Evolutionary conservation across 2,329 filamentous ascomycete genomes (phyloP), one percentile per base, ranked within the genome.

Genomic region (Cryphonectria radicalis): DNA sequence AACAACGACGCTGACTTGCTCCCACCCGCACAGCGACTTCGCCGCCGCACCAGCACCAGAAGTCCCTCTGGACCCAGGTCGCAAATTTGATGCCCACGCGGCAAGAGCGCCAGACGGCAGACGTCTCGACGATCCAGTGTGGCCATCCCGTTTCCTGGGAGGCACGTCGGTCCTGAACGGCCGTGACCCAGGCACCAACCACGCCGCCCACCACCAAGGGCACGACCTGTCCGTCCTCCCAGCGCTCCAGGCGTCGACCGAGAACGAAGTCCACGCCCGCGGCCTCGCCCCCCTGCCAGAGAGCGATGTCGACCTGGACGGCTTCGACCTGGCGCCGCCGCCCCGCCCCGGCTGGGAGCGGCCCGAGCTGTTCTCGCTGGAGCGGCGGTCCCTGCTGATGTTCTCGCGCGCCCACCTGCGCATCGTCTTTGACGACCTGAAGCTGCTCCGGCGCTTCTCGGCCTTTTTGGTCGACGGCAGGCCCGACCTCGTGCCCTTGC

Each of bases 341-440:
- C 77, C 79, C 6, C 80, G 82, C 22, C 66, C 70, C 69, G 78
- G 73, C 72, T 77, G 72, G 67, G 76, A 62, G 73, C 73, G 68
- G 80, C 75, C 67, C 88, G 63, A 89, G n/a, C 50, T 63, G 43
- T 67, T 65, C 76, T 88, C 87, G 1, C 81, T 93, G 0, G 92
- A 93, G 78, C 81, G 83, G n/a, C 86, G 89, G 62, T 88, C 90
- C 0, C 89, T 92, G 70, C 82, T 89, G 17, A 81, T 94, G 50
- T 91, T 93, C 76, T 92, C 91, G 0, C 83, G 80, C 22, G 86
- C 90, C 67, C 92, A 94, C 79, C 82, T 94, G 40, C 79, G 85
- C 59, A 82, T 86, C 40, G 92, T 94, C 42, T 91, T 93, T 74
- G 82, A 85, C 3, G 88, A 93, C 70, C 87, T 90, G 0, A 81